Evolutionary conservation across 1,284 basidiomycete genomes (phyloP).

Genomic region (Fomitopsis pinicola): DNA sequence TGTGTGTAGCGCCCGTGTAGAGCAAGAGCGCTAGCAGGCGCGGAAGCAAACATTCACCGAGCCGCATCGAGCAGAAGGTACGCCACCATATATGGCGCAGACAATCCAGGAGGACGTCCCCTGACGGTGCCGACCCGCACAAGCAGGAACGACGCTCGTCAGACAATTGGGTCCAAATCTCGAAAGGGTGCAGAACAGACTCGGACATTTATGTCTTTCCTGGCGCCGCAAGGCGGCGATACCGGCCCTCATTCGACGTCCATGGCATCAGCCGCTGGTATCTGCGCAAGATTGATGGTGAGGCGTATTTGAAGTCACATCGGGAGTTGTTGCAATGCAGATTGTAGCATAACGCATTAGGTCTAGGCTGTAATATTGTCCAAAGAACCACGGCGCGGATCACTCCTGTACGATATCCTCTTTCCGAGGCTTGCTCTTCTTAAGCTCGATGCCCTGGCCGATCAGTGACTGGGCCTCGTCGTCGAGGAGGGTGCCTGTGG

Average conservation of each 20-base stretch:
- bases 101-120: neutral
- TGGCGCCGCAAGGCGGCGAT: too few species aligned
- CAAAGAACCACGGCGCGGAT: neutral
- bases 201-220: neutral
- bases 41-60: neutral
- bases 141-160: neutral
- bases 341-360: neutral
- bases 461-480: conserved; percentile 71
- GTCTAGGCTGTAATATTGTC: neutral
- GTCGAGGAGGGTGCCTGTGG: conserved; percentile 64
- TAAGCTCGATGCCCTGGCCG: conserved; percentile 72
- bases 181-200: neutral
- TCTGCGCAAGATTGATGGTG: neutral
- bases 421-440: conserved; percentile 74
- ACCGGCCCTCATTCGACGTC: too few species aligned
- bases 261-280: too few species aligned
- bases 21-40: neutral
- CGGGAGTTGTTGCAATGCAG: neutral
- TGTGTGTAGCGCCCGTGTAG: neutral
- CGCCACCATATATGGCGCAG: neutral
- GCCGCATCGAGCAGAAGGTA: too few species aligned
- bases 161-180: neutral
- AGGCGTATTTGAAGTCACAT: too few species aligned
- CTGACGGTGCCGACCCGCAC: neutral
- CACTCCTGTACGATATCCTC: conserved; percentile 84